These are phyloP conservation scores for Fusarium veterinarium DNA, from an alignment of 2,329 filamentous ascomycete species.

Conservation along the genomic window DNA sequence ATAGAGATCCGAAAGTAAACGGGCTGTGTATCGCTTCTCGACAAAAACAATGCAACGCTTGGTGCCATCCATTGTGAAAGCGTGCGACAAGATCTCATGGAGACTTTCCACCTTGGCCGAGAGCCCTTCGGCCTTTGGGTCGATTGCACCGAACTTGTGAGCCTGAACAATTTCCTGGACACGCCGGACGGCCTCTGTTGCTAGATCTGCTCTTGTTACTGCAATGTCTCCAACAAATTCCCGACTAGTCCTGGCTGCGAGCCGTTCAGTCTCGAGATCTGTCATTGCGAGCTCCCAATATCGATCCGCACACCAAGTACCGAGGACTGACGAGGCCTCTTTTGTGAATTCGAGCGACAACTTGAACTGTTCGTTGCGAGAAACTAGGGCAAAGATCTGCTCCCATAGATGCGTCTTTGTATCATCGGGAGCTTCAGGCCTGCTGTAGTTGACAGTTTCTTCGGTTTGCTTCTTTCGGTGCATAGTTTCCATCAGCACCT, in stretches of 20 bases:
- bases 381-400: slow-evolving; percentile 61
- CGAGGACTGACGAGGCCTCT: slow-evolving; percentile 73
- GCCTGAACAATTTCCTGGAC: slow-evolving; percentile 67
- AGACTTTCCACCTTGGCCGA: slow-evolving; percentile 81
- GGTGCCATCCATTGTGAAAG: slow-evolving; percentile 69
- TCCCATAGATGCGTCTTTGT: slow-evolving; percentile 74
- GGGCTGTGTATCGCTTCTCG: slow-evolving; percentile 79
- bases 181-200: slow-evolving; percentile 67
- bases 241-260: slow-evolving; percentile 67
- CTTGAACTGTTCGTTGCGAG: slow-evolving; percentile 59
- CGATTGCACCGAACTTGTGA: slow-evolving; percentile 57
- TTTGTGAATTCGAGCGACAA: slow-evolving; percentile 70
- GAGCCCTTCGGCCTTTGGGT: slow-evolving; percentile 54
- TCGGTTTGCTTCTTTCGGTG: slow-evolving; percentile 59
- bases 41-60: slow-evolving; percentile 88
- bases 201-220: slow-evolving; percentile 53
- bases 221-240: slow-evolving; percentile 41
- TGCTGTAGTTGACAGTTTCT: slow-evolving; percentile 57
- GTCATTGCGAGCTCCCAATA: slow-evolving; percentile 80
- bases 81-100: slow-evolving; percentile 66
- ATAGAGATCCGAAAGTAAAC: slow-evolving; percentile 77
- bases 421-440: slow-evolving; percentile 54
- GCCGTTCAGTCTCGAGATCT: slow-evolving; percentile 69
- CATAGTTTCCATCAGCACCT: slow-evolving; percentile 44
- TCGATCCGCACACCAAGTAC: slow-evolving; percentile 85